phyloP scores from a whole-genome alignment of 2,329 filamentous ascomycete genomes.

The Xylaria sp. region DNA sequence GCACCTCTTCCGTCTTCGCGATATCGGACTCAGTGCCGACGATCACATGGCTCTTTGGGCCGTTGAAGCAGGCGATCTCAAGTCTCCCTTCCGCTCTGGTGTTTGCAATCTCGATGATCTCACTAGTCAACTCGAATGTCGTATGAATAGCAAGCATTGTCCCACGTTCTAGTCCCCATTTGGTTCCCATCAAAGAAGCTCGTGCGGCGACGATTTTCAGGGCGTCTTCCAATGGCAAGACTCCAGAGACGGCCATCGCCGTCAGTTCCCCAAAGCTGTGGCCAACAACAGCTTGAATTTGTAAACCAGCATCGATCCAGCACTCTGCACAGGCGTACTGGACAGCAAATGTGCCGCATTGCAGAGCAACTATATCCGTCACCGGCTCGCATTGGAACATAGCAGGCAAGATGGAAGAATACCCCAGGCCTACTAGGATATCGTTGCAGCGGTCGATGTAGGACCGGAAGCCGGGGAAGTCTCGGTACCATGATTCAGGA shows the following conservation, averaged over 20 bases:
- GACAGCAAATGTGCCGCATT: slow-evolving; percentile 41
- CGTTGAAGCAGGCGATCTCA: slow-evolving; percentile 30
- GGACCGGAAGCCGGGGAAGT: slow-evolving; percentile 27
- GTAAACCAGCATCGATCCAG: slow-evolving; percentile 40
- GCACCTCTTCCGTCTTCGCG: slow-evolving; percentile 13
- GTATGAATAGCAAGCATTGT: slow-evolving; percentile 39
- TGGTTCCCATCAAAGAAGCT: slow-evolving; percentile 36
- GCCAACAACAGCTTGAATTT: slow-evolving; percentile 39
- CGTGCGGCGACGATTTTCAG: slow-evolving; percentile 38
- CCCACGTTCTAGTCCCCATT: slow-evolving; percentile 41
- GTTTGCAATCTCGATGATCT: slow-evolving; percentile 4
- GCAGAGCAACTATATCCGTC: slow-evolving; percentile 37
- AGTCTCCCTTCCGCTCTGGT: neutral
- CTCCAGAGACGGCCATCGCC: slow-evolving; percentile 39
- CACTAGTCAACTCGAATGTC: neutral
- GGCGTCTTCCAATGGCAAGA: slow-evolving; percentile 35
- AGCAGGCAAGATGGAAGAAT: slow-evolving; percentile 36
- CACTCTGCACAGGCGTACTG: slow-evolving; percentile 41
- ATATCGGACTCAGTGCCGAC: slow-evolving; percentile 15
- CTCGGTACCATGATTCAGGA: slow-evolving; percentile 1
- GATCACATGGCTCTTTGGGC: slow-evolving; percentile 23
- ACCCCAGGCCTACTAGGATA: slow-evolving; percentile 30
- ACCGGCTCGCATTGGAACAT: slow-evolving; percentile 34
- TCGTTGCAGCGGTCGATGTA: slow-evolving; percentile 42
- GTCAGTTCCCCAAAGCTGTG: slow-evolving; percentile 46